phyloP scores from a whole-genome alignment of 2,329 filamentous ascomycete genomes.

The Ophiocordyceps australis region DNA sequence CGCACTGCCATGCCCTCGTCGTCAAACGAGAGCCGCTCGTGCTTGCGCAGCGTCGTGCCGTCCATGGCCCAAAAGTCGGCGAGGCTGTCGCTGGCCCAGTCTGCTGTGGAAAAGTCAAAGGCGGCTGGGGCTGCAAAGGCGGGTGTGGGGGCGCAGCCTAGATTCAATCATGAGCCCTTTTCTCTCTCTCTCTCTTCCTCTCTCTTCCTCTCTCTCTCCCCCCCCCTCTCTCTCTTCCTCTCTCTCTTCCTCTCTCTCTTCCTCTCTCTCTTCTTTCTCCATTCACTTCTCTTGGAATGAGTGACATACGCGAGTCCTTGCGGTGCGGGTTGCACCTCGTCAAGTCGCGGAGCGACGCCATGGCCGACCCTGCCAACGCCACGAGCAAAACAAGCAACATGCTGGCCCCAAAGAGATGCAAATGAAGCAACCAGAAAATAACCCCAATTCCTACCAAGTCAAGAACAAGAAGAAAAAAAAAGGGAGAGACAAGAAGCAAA shows the following conservation, averaged over 20 bases:
- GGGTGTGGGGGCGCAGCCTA: constrained; percentile 42
- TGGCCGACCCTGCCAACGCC: constrained; percentile 2
- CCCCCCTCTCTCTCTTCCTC: too few species aligned
- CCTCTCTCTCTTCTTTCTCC: too few species aligned
- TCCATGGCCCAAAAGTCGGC: constrained; percentile 11
- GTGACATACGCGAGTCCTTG: constrained; percentile 8
- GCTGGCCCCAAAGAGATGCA: too few species aligned
- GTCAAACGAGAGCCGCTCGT: constrained; percentile 8
- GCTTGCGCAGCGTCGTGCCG: constrained; percentile 13
- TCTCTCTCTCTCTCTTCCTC: too few species aligned
- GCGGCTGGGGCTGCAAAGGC: constrained; percentile 36
- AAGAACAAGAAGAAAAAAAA: too few species aligned
- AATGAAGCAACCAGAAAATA: too few species aligned
- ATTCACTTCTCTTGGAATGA: background rate
- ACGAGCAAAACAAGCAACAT: background rate
- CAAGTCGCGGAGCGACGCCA: constrained; percentile 6
- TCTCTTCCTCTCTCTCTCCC: too few species aligned
- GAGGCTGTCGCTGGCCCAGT: constrained; percentile 18
- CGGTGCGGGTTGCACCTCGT: constrained; percentile 8
- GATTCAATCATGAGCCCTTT: background rate
- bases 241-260: too few species aligned
- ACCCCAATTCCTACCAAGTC: too few species aligned
- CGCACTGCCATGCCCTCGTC: constrained; percentile 17
- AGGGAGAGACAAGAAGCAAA: too few species aligned
- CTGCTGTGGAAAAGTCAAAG: constrained; percentile 46